Evolutionary conservation across 176 grass and related monocot species (phyloP).

Genomic region (Sorghum bicolor): DNA sequence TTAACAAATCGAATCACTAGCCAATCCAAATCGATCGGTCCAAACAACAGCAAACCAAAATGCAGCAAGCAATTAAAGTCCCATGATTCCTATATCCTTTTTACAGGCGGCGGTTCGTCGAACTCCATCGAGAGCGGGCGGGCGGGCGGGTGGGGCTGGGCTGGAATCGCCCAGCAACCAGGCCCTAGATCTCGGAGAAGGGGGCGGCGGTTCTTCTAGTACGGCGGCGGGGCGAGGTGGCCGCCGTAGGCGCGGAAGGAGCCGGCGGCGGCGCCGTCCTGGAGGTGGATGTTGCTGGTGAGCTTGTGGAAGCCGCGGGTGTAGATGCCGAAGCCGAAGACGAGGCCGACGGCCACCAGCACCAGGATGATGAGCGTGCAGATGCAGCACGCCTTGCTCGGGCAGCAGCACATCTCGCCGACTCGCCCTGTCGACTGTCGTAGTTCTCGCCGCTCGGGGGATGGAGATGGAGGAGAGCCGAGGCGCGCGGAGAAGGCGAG

Average conservation of each 20-base stretch:
- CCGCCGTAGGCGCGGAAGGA: slow-evolving; percentile 39
- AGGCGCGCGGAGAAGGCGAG: neutral
- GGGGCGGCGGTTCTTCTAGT: neutral
- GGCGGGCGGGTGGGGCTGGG: too few relatives aligned
- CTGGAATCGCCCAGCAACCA: neutral
- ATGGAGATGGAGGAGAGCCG: neutral
- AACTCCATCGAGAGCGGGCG: neutral
- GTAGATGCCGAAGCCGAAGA: slow-evolving; percentile 88
- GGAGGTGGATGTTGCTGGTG: slow-evolving; percentile 46
- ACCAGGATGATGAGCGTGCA: slow-evolving; percentile 68
- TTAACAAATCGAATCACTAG: neutral
- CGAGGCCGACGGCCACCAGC: slow-evolving; percentile 54
- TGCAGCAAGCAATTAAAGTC: neutral
- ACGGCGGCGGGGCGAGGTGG: slow-evolving; percentile 26
- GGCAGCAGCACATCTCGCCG: slow-evolving; percentile 71
- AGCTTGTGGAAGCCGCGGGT: slow-evolving; percentile 78
- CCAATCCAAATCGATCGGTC: neutral
- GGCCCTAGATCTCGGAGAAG: neutral
- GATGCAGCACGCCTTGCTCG: slow-evolving; percentile 82
- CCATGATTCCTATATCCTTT: neutral
- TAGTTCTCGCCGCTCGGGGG: neutral
- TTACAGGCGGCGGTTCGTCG: neutral
- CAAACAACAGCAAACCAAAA: neutral
- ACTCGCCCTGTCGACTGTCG: neutral
- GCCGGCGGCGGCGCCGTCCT: neutral